phyloP scores from a whole-genome alignment of 2,329 filamentous ascomycete species.

The Colletotrichum endophyticum region DNA sequence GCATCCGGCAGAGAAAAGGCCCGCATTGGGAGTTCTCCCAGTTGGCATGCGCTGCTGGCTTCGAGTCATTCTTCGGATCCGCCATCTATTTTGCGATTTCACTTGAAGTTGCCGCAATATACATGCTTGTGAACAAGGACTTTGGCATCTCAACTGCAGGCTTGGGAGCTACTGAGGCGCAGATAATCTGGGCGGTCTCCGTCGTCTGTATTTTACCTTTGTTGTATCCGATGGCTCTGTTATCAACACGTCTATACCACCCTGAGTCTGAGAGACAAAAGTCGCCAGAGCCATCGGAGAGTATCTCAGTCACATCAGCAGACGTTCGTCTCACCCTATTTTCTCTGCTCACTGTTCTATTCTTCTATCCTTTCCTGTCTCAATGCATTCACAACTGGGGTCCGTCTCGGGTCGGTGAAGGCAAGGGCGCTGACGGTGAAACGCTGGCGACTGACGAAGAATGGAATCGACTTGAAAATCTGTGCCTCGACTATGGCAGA shows the following conservation, averaged over 20 bases:
- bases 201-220: conserved; percentile 27
- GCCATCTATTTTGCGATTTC: conserved; percentile 20
- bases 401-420: conserved; percentile 13
- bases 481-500: not conserved
- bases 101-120: conserved; percentile 24
- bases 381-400: conserved; percentile 26
- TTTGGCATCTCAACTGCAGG: conserved; percentile 24
- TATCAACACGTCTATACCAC: not conserved
- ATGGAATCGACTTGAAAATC: not conserved
- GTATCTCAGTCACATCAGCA: too few relatives aligned
- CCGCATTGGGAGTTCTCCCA: conserved; percentile 9
- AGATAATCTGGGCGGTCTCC: conserved; percentile 23
- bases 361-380: conserved; percentile 29
- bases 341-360: conserved; percentile 8
- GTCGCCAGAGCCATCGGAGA: too few relatives aligned
- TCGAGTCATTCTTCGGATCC: not conserved
- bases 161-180: conserved; percentile 26
- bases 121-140: conserved; percentile 26
- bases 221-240: conserved; percentile 22
- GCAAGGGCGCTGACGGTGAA: not conserved
- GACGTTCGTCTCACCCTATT: not conserved
- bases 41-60: not conserved
- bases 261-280: not conserved
- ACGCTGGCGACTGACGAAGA: not conserved
- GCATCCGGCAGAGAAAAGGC: not conserved